Base-by-base conservation (phyloP, 495 filamentous ascomycete species). In the Rhypophila decipiens region DNA sequence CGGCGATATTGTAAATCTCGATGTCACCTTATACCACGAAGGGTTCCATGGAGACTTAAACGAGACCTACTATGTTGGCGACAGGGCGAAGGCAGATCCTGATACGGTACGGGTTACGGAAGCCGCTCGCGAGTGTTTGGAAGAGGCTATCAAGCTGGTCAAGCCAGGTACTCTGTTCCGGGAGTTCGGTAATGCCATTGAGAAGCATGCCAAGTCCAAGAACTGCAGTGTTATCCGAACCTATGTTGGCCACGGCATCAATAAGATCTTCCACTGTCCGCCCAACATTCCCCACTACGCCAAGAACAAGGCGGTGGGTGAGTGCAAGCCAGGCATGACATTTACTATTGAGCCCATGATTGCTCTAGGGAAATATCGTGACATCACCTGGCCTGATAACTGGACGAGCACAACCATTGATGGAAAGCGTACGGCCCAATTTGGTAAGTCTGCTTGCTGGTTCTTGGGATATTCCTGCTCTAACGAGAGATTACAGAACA, bases 291-390 rank as follows among this genome's bases (percentile, higher is more conserved):
- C 89, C 3, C 88, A 95, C 64, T 95, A 94, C 55, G 86, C 75
- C 24, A 90, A 87, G 67, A 95, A 94, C 65, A 95, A 93, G 78
- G 88, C 88, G 1, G 85, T 93, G 0, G 88, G 88, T 35, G 79
- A 80, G 17, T 88, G 87, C 35, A 91, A 93, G 68, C 78, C 82
- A 5, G 88, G 89, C 24, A 93, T 94, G 89, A 90, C 85, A 52
- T 95, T 95, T 49, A 94, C 89, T 1, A 94, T 95, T 49, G 88
- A 95, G 68, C 88, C 88, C 13, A 95, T 95, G 88, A 86, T 95
- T 55, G 86, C 85, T 33, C 65, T 88, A 9, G 89, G 88, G 20
- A 88, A 83, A 10, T 81, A 88, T 56, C 77, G 78, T 35, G 88
- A 95, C 57, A 77, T 85, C 47, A 91, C 85, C 0, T 95, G 88